phyloP scores from a whole-genome alignment of 2,329 filamentous ascomycete species.

The Pseudogymnoascus sp. region DNA sequence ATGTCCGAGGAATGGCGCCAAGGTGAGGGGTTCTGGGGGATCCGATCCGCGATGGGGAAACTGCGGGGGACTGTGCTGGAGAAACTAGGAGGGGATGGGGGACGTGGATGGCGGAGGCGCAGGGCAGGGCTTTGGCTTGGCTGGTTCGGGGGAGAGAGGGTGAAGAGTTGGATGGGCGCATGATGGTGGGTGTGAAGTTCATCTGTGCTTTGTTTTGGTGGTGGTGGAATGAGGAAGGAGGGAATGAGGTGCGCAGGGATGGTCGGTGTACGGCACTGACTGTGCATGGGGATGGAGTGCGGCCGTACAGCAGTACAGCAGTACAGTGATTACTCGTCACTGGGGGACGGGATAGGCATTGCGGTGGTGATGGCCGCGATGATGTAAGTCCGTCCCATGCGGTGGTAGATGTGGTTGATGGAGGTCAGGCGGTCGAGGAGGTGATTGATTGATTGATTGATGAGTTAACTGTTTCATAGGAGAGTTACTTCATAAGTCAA shows the following conservation, averaged over 20 bases:
- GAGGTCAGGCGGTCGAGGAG: background rate
- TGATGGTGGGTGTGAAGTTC: background rate
- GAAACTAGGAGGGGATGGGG: background rate
- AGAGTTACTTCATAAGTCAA: background rate
- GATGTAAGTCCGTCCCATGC: background rate
- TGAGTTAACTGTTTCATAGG: constrained; percentile 1
- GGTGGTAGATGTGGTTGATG: background rate
- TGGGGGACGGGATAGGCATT: background rate
- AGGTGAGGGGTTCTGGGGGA: background rate
- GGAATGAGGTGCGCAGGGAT: constrained; percentile 1
- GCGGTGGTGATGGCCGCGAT: background rate
- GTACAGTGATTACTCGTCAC: background rate
- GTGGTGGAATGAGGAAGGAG: background rate
- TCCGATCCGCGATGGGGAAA: too few relatives aligned
- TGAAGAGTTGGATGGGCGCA: background rate
- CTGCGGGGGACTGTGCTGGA: background rate
- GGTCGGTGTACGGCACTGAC: background rate
- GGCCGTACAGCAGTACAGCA: background rate
- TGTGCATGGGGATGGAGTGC: background rate
- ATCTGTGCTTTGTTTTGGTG: background rate
- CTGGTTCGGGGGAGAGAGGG: background rate
- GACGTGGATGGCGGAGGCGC: background rate
- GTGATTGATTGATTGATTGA: background rate
- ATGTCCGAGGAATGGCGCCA: background rate
- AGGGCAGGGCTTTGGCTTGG: background rate